phyloP scores from a whole-genome alignment of 2,329 filamentous ascomycete species.

The Penicillium sp. region DNA sequence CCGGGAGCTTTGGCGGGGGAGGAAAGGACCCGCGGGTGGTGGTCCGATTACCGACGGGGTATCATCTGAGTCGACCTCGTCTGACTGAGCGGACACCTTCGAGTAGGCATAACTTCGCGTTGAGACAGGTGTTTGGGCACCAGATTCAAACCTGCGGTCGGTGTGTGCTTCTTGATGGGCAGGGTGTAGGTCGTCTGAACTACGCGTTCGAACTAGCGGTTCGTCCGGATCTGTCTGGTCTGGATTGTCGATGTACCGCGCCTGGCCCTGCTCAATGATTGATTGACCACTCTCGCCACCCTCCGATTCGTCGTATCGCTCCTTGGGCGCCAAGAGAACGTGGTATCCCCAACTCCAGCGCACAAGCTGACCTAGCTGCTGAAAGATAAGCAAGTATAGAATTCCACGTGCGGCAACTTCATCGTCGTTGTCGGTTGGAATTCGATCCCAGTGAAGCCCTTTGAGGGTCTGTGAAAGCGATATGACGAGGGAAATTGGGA shows the following conservation, averaged over 20 bases:
- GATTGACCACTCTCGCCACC: slow-evolving; percentile 35
- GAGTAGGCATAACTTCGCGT: slow-evolving; percentile 35
- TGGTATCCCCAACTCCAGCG: slow-evolving; percentile 99
- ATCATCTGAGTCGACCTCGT: slow-evolving; percentile 17
- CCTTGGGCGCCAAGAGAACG: slow-evolving; percentile 82
- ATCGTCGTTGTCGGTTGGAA: slow-evolving; percentile 90
- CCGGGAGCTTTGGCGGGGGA: slow-evolving; percentile 41
- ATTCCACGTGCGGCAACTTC: slow-evolving; percentile 93
- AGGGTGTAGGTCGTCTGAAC: slow-evolving; percentile 29
- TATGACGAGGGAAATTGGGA: slow-evolving; percentile 93
- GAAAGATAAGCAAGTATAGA: slow-evolving; percentile 92
- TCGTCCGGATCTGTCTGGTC: slow-evolving; percentile 40
- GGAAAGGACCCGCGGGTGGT: slow-evolving; percentile 37
- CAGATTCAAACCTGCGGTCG: slow-evolving; percentile 35
- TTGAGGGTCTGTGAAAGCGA: slow-evolving; percentile 89
- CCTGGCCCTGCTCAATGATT: slow-evolving; percentile 40
- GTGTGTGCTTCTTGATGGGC: slow-evolving; percentile 12
- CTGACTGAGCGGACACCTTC: slow-evolving; percentile 30
- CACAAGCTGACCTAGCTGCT: slow-evolving; percentile 91
- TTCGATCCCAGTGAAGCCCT: slow-evolving; percentile 88
- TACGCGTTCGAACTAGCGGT: slow-evolving; percentile 35
- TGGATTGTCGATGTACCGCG: slow-evolving; percentile 42
- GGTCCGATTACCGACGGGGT: slow-evolving; percentile 29
- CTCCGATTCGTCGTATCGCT: slow-evolving; percentile 49
- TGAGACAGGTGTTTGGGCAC: slow-evolving; percentile 42